A percentile compares a stretch with the other conserved stretches of the same genome.
These are phyloP conservation scores for Cephalotrichum gorgonifer DNA, from an alignment of 2,329 filamentous ascomycete species.

Conservation along the genomic window DNA sequence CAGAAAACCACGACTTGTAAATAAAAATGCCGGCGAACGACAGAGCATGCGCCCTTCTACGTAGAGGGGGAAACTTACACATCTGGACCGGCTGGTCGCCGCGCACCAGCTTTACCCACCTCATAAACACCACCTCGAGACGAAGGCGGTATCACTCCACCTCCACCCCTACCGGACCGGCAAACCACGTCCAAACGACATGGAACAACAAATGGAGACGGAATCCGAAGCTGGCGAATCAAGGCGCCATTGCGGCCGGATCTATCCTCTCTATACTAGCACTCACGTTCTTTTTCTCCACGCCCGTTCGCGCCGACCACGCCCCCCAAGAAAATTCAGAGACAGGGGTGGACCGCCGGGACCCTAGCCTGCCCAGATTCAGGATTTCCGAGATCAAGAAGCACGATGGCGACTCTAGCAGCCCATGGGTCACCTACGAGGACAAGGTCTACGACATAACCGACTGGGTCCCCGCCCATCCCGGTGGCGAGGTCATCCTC, in stretches of 20 bases:
- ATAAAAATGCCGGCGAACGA: background rate
- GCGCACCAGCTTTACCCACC: background rate
- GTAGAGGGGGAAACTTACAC: background rate
- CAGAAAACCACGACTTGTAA: background rate
- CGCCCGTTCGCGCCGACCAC: background rate
- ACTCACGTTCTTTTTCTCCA: background rate
- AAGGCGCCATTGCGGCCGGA: background rate
- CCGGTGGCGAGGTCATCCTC: slow-evolving; percentile 58
- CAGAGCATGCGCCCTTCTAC: background rate
- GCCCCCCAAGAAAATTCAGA: background rate
- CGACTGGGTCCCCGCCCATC: slow-evolving; percentile 55
- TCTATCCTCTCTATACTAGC: background rate
- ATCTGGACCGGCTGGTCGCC: background rate
- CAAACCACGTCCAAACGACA: too few relatives aligned
- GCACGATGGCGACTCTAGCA: slow-evolving; percentile 39
- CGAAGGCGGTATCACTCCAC: background rate
- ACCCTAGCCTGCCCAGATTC: slow-evolving; percentile 35
- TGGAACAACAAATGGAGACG: background rate
- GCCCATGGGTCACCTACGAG: slow-evolving; percentile 54
- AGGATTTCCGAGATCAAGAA: slow-evolving; percentile 39
- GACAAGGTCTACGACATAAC: slow-evolving; percentile 63
- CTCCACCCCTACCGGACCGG: background rate
- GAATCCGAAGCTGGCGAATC: background rate
- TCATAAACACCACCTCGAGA: background rate
- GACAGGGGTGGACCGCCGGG: slow-evolving; percentile 13